Percentiles rank a stretch among this genome's conserved stretches.
phyloP scores from a whole-genome alignment of 2,329 filamentous ascomycete species.

The Cadophora malorum region DNA sequence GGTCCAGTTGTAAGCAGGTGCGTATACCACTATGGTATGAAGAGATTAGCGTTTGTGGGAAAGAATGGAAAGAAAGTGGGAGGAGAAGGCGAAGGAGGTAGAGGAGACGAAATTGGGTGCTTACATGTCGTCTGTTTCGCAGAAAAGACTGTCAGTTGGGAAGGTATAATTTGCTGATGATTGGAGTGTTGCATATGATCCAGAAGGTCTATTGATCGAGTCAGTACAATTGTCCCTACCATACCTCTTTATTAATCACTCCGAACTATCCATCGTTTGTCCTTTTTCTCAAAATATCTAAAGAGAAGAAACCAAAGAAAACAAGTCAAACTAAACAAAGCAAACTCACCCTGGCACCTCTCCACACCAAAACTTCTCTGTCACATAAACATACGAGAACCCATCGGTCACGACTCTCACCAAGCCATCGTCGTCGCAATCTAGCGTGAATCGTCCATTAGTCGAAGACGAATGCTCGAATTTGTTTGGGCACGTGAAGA shows the following conservation, averaged over 20 bases:
- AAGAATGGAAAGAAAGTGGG: background rate
- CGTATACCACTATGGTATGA: background rate
- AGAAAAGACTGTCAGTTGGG: constrained; percentile 10
- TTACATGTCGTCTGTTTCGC: constrained; percentile 21
- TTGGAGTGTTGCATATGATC: background rate
- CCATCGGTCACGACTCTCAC: constrained; percentile 15
- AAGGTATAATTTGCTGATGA: constrained; percentile 18
- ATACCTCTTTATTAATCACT: too few species aligned
- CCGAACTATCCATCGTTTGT: too few species aligned
- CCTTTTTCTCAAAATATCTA: background rate
- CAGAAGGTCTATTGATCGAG: background rate
- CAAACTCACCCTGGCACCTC: background rate
- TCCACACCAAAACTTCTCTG: constrained; percentile 11
- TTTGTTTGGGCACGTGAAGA: constrained; percentile 13
- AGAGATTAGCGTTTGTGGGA: background rate
- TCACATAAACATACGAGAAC: constrained; percentile 12
- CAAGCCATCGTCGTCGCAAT: constrained; percentile 14
- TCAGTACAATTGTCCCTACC: too few species aligned
- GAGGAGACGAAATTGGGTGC: too few species aligned
- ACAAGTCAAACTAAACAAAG: background rate
- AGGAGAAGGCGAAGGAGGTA: background rate
- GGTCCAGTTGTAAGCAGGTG: constrained; percentile 21
- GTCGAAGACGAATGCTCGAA: background rate
- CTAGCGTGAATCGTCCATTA: constrained; percentile 9
- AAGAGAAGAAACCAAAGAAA: background rate